Evolutionary conservation across 257 asterid species (phyloP), one percentile per base, ranked within the genome.

Genomic region (Ehretia macrophylla): DNA sequence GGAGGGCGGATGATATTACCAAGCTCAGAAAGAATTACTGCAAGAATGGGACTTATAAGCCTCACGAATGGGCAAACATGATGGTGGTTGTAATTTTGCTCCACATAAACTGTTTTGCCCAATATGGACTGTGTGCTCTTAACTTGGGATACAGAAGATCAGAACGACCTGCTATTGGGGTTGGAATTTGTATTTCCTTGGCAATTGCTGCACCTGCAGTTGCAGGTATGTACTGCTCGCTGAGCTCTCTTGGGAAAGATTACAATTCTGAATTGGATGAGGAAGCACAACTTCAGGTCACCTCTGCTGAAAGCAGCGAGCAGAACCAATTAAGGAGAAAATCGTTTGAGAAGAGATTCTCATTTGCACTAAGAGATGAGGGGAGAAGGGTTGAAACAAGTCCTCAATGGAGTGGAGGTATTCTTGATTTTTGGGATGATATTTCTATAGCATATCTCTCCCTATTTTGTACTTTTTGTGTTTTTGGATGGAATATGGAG

Each of bases 401-500:
- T 12, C 97, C 97, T 8, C 56, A 12, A 22, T 90, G 97, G 97
- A 87, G 95, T 38, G 97, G 97, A 23, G 90, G 97, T 14, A 58
- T 90, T 69, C 78, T 90, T 59, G 94, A 90, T 68, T 68, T 90
- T 46, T 90, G 97, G 97, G 84, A 90, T 13, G 97, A 90, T 52
- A 83, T 90, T 63, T 90, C 97, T 4, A 62, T 80, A 51, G 95
- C 97, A 38, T 90, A 85, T 68, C 90, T 90, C 56, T 90, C 96
- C 8, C 40, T 90, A 46, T 90, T 85, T 78, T 90, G 97, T 53
- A 76, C 82, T 64, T 87, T 90, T 70, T 87, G 97, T 56, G 95
- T 90, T n/a, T 90, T 90, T 17, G 97, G 96, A 32, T 81, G 97
- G 97, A 90, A 90, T 49, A 90, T 87, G 97, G 97, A 87, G 80